Percentiles rank a stretch among this genome's conserved stretches.
phyloP scores from a whole-genome alignment of 345 rosid genomes.

The Dipteronia dyeriana region DNA sequence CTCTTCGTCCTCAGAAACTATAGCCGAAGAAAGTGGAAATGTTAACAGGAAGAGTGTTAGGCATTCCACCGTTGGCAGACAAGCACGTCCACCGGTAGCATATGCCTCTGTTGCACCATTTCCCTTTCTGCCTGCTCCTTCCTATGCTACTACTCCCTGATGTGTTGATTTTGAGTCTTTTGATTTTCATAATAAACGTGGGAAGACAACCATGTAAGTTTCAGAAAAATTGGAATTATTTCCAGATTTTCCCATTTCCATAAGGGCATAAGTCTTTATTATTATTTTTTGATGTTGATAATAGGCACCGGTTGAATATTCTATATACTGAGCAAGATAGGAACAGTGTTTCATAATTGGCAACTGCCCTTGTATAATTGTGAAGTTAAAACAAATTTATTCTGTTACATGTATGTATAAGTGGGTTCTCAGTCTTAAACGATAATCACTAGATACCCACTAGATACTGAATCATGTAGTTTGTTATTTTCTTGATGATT shows the following conservation, averaged over 20 bases:
- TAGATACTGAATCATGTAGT: not conserved
- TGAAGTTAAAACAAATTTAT: not conserved
- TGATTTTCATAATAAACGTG: constrained; percentile 9
- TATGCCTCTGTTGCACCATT: constrained; percentile 90
- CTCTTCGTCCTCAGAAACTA: constrained; percentile 23
- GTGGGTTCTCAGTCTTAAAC: not conserved
- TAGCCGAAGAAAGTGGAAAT: constrained; percentile 19
- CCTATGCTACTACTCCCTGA: constrained; percentile 36
- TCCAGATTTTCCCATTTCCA: not conserved
- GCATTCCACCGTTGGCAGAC: constrained; percentile 17
- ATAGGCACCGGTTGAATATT: not conserved
- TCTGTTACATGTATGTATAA: not conserved
- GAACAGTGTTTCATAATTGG: not conserved
- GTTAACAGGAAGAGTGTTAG: constrained; percentile 20
- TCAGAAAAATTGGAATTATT: not conserved
- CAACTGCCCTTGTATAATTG: not conserved
- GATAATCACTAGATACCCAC: no score
- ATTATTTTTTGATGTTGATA: not conserved
- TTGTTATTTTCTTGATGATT: not conserved
- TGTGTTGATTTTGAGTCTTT: not conserved
- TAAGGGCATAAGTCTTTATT: not conserved
- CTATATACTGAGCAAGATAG: not conserved
- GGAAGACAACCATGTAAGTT: not conserved
- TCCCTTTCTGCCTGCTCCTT: constrained; percentile 89
- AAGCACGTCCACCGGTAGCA: constrained; percentile 67